phyloP scores from a whole-genome alignment of 331 rosid species.

The Saraca asoca region DNA sequence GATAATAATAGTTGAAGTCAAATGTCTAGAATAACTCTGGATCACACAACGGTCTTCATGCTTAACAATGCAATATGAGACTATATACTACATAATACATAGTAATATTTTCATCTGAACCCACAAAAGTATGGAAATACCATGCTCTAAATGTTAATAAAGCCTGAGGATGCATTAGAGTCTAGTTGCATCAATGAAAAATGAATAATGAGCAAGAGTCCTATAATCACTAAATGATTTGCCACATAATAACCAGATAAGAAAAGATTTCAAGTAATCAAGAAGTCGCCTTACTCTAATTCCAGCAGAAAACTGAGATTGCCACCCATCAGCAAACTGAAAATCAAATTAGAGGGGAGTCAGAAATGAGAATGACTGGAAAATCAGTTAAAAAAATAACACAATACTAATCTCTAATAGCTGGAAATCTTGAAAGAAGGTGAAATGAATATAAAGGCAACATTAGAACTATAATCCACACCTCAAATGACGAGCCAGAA shows the following conservation, averaged over 20 bases:
- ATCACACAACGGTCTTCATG: not conserved
- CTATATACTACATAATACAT: constrained; percentile 2
- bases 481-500: constrained; percentile 69
- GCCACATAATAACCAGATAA: too few species aligned
- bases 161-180: not conserved
- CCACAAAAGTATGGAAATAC: too few species aligned
- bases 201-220: not conserved
- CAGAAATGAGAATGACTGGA: constrained; percentile 32
- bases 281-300: constrained; percentile 31
- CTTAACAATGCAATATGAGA: constrained; percentile 15
- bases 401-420: not conserved
- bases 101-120: constrained; percentile 2
- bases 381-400: constrained; percentile 19
- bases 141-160: not conserved
- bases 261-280: not conserved
- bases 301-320: constrained; percentile 81
- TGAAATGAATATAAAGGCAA: constrained; percentile 14
- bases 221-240: not conserved
- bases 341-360: constrained; percentile 35
- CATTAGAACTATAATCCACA: constrained; percentile 40
- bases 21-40: not conserved
- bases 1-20: not conserved
- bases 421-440: constrained; percentile 29
- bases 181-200: constrained; percentile 21
- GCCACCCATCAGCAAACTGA: constrained; percentile 82